These are phyloP conservation scores for Scenedesmus sp. DNA, from an alignment of 163 green algal species.

Conservation along the genomic window DNA sequence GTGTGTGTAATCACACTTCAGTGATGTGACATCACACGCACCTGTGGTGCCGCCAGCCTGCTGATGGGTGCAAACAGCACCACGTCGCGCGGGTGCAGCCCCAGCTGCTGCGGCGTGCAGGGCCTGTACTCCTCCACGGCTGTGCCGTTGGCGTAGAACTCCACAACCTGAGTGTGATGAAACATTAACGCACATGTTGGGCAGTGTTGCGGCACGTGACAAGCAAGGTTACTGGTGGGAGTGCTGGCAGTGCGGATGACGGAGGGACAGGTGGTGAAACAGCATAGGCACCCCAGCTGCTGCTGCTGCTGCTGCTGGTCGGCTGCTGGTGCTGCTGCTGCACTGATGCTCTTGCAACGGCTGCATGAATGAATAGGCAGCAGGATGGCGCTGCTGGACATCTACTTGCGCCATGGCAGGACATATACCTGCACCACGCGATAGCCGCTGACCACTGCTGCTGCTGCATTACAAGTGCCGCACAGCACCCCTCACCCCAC, in stretches of 20 bases:
- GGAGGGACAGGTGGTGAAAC: too few species aligned
- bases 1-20: too few species aligned
- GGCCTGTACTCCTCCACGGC: slow-evolving; percentile 48
- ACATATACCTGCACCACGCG: too few species aligned
- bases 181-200: background rate
- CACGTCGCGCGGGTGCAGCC: slow-evolving; percentile 51
- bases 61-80: slow-evolving; percentile 45
- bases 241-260: background rate
- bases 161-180: slow-evolving; percentile 22
- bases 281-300: background rate
- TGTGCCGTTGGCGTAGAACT: slow-evolving; percentile 48
- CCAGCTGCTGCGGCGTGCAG: slow-evolving; percentile 46
- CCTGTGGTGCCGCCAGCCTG: slow-evolving; percentile 48
- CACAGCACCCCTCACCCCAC: too few species aligned
- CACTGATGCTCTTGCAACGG: too few species aligned
- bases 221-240: background rate
- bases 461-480: background rate
- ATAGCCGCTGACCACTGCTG: too few species aligned
- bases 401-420: too few species aligned
- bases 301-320: background rate
- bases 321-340: background rate
- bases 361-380: too few species aligned
- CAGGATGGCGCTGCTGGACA: too few species aligned
- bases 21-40: too few species aligned
- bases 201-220: background rate